Base-by-base conservation (phyloP, 2,329 filamentous ascomycete species). In the Grosmannia serpens region DNA sequence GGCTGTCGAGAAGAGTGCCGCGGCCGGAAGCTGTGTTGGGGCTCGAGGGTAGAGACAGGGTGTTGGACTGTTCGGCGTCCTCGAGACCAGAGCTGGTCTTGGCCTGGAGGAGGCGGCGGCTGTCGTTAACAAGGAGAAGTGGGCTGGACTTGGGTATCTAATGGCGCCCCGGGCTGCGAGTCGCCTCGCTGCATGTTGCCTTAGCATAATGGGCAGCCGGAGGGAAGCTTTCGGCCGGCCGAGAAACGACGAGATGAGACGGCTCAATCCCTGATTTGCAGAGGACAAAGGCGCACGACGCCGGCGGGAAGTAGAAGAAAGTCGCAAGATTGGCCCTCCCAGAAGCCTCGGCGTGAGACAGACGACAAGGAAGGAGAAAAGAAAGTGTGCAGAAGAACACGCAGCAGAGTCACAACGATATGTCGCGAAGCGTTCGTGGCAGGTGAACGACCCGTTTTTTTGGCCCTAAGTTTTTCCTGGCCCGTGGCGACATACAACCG, bases 101-200 rank as follows among this genome's bases (percentile, higher is more conserved):
- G 47, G 33, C 58, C 56, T 46, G 55, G 56, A 44, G 10, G 58
- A 11, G 17, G 46, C 27, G 24, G 58, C 20, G 2, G 56, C 22
- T 26, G 58, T 58, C 35, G 58, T 53, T 11, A 63, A 47, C 9
- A 57, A 49, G 51, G 56, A 54, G 27, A 59, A 29, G 17, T 58
- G 50, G 4, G 61, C 53, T 22, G 57, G 50, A 49, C 57, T 54
- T 6, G 44, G 29, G 11, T 29, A 56, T 2, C 31, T 47, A 7
- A 58, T 27, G 15, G 53, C 41, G 51, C 60, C 55, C 26, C n/a
- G 41, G 46, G 56, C 60, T 41, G 61, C 33, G 10, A 64, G 58
- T 29, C 58, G 63, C 57, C 61, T 58, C 26, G 58, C 59, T 52
- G 62, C 60, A 56, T 62, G 58, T 62, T 63, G 63, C 52, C 63